Evolutionary conservation across 2,329 filamentous ascomycete species (phyloP).

Genomic region (Elsinoe perseae): DNA sequence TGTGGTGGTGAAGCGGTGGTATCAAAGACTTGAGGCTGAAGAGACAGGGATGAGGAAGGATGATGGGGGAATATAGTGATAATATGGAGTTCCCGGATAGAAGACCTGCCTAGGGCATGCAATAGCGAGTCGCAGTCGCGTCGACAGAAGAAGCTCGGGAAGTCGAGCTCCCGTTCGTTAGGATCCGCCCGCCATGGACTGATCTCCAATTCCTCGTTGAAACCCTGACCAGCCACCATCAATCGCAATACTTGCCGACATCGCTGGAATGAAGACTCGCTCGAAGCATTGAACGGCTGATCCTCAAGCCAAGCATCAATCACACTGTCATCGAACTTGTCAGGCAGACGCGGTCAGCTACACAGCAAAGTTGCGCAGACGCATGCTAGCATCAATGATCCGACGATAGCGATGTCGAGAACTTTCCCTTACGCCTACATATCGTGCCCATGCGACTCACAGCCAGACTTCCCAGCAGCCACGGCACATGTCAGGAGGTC

Average conservation of each 20-base stretch:
- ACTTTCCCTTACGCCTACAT: slow-evolving; percentile 58
- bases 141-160: not conserved
- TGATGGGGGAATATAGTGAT: not conserved
- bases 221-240: not conserved
- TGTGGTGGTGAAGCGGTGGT: not conserved
- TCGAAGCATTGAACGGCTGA: not conserved
- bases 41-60: not conserved
- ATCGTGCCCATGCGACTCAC: slow-evolving; percentile 51
- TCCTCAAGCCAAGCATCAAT: no score
- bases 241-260: not conserved
- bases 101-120: not conserved
- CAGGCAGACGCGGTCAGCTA: no score
- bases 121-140: not conserved
- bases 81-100: slow-evolving; percentile 2
- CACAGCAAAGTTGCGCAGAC: not conserved
- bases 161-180: slow-evolving; percentile 1
- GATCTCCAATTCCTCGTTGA: not conserved
- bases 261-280: no score
- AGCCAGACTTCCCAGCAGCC: slow-evolving; percentile 30
- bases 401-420: slow-evolving; percentile 39
- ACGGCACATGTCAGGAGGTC: slow-evolving; percentile 24
- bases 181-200: not conserved
- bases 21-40: not conserved
- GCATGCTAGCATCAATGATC: not conserved
- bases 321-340: no score